Conservation (phyloP, 2,329 filamentous ascomycete genomes). For the Clonostachys chloroleuca region DNA sequence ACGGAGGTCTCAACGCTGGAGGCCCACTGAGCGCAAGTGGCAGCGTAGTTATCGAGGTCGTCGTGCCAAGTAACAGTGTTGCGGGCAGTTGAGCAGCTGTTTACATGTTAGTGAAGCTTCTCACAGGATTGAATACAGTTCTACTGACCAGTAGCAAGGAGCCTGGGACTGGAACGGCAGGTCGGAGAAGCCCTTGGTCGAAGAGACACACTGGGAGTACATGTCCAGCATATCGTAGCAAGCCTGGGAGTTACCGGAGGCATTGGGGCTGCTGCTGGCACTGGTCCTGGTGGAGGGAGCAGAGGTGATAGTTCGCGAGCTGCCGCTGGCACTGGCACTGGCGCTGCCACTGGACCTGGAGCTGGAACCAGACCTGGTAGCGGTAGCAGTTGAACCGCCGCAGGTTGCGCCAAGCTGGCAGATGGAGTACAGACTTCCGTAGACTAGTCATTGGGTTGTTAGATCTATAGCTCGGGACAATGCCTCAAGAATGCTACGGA, state of each 20-base stretch:
- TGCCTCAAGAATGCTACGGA: no score
- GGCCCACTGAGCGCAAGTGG: slow-evolving; percentile 21
- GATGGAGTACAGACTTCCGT: background rate
- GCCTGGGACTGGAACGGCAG: slow-evolving; percentile 18
- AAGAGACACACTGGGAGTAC: slow-evolving; percentile 15
- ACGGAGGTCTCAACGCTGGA: slow-evolving; percentile 15
- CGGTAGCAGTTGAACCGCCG: background rate
- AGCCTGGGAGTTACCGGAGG: slow-evolving; percentile 12
- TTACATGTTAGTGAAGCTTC: slow-evolving; percentile 6
- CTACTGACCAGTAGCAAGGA: slow-evolving; percentile 22
- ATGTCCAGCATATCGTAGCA: slow-evolving; percentile 17
- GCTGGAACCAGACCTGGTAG: background rate
- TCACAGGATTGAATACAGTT: background rate
- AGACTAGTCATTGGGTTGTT: slow-evolving; percentile 10
- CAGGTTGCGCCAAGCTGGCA: background rate
- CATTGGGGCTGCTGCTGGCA: slow-evolving; percentile 1
- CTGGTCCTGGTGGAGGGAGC: no score
- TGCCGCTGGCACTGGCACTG: background rate
- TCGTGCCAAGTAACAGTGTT: slow-evolving; percentile 18
- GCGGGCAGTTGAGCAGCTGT: slow-evolving; percentile 13
- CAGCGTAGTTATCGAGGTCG: slow-evolving; percentile 18
- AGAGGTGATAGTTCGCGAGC: slow-evolving; percentile 2
- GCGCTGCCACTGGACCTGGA: no score
- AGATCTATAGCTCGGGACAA: slow-evolving; percentile 9
- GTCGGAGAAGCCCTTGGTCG: slow-evolving; percentile 14